Conservation (phyloP, 306 rosid genomes). For the Crotalaria pallida region DNA sequence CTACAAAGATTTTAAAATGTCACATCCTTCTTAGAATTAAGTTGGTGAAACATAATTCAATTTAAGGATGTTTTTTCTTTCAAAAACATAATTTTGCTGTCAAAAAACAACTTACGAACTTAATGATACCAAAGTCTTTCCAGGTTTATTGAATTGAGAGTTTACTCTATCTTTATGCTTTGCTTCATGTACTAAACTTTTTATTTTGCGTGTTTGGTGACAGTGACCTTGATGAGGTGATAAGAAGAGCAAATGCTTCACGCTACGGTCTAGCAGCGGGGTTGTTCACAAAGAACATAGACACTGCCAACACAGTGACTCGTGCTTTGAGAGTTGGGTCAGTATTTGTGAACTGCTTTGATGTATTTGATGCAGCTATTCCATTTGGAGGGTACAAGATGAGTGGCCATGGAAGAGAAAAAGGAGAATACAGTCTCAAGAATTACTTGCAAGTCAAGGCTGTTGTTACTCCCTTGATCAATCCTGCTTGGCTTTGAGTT, state of each 20-base stretch:
- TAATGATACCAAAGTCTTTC: too few species aligned
- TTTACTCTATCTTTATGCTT: background rate
- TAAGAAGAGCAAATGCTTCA: conserved; percentile 51
- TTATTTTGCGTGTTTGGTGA: background rate
- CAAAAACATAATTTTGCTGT: too few species aligned
- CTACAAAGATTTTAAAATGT: too few species aligned
- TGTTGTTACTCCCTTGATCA: conserved; percentile 58
- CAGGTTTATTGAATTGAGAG: too few species aligned
- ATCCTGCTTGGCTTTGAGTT: conserved; percentile 71
- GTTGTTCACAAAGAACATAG: conserved; percentile 50
- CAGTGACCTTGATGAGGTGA: conserved; percentile 61
- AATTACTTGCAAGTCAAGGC: conserved; percentile 88
- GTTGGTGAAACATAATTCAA: too few species aligned
- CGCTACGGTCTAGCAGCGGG: conserved; percentile 81
- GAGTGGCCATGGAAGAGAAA: conserved; percentile 80
- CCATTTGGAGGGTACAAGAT: conserved; percentile 83
- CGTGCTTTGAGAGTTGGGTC: conserved; percentile 65
- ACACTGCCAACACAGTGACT: conserved; percentile 61
- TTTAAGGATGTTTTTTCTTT: too few species aligned
- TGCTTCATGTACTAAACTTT: background rate
- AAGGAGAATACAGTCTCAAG: conserved; percentile 58
- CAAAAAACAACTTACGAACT: too few species aligned
- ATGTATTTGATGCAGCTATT: conserved; percentile 68
- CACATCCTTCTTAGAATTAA: too few species aligned
- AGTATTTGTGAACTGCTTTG: conserved; percentile 67